These are phyloP conservation scores for Boletellus ananas DNA, from an alignment of 768 basidiomycete genomes.

Conservation along the genomic window DNA sequence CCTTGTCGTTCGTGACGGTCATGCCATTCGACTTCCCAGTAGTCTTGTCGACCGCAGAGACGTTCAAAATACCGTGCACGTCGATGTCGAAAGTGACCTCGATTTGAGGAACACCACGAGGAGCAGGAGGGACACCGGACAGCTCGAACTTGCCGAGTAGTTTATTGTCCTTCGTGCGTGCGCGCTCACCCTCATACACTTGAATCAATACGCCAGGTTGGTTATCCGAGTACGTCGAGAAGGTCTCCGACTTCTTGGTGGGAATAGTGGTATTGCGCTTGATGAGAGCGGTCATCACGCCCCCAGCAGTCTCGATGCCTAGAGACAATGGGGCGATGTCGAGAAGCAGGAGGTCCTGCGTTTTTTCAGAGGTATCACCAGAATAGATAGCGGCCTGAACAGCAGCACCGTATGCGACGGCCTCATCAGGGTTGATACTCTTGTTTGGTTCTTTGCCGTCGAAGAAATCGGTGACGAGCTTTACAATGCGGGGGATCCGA, in stretches of 20 bases:
- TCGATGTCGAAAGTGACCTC: slow-evolving; percentile 99
- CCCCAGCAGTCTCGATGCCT: slow-evolving; percentile 98
- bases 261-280: slow-evolving; percentile 98
- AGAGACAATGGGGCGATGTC: slow-evolving; percentile 88
- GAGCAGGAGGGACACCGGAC: slow-evolving; percentile 92
- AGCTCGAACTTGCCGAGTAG: slow-evolving; percentile 98
- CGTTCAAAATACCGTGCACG: slow-evolving; percentile 94
- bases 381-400: too few species aligned
- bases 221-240: slow-evolving; percentile 98
- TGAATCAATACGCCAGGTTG: slow-evolving; percentile 98
- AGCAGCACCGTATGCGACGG: too few species aligned
- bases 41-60: slow-evolving; percentile 93
- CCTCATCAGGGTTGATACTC: too few species aligned
- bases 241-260: slow-evolving; percentile 97
- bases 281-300: slow-evolving; percentile 98
- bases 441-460: too few species aligned
- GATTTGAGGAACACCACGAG: slow-evolving; percentile 95
- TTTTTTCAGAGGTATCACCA: slow-evolving; percentile 97
- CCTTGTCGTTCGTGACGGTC: slow-evolving; percentile 96
- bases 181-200: slow-evolving; percentile 97
- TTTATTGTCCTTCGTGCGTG: slow-evolving; percentile 98
- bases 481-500: slow-evolving; percentile 95
- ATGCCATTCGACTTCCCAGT: slow-evolving; percentile 95
- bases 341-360: slow-evolving; percentile 91
- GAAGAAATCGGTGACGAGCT: slow-evolving; percentile 96